These are phyloP conservation scores for Aspergillus sp. DNA, from an alignment of 2,329 filamentous ascomycete species.

Conservation along the genomic window DNA sequence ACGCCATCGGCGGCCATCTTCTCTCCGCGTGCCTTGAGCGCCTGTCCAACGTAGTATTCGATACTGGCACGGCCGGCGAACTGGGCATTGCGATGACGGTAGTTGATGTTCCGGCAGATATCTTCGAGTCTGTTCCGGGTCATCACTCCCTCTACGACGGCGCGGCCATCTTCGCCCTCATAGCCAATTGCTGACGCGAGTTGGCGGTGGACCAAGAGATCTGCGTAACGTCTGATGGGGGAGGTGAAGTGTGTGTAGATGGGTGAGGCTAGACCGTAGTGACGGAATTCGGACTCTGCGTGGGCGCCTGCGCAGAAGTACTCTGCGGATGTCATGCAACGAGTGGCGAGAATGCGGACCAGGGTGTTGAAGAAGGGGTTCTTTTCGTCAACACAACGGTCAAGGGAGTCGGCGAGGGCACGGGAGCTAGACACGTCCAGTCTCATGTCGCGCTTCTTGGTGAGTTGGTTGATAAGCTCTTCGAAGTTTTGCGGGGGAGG, in stretches of 20 bases:
- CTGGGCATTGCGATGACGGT: conserved; percentile 94
- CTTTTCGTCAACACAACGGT: conserved; percentile 72
- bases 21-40: conserved; percentile 71
- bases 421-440: conserved; percentile 83
- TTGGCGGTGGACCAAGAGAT: conserved; percentile 90
- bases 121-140: conserved; percentile 83
- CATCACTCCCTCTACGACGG: conserved; percentile 76
- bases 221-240: conserved; percentile 96
- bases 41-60: conserved; percentile 97
- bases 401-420: conserved; percentile 89
- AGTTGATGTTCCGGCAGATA: conserved; percentile 98
- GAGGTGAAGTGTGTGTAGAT: conserved; percentile 99
- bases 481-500: conserved; percentile 97
- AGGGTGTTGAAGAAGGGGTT: conserved; percentile 99
- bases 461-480: conserved; percentile 86
- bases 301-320: conserved; percentile 97
- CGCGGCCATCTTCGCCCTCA: conserved; percentile 57
- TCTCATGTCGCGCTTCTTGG: conserved; percentile 78
- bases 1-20: conserved; percentile 39
- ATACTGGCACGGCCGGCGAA: conserved; percentile 91
- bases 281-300: conserved; percentile 88
- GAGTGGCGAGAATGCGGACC: conserved; percentile 93
- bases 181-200: conserved; percentile 94
- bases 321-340: conserved; percentile 98
- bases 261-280: conserved; percentile 92